Evolutionary conservation across 2,329 filamentous ascomycete species (phyloP), one percentile per base, ranked within the genome.

Genomic region (Fusarium nodosum): DNA sequence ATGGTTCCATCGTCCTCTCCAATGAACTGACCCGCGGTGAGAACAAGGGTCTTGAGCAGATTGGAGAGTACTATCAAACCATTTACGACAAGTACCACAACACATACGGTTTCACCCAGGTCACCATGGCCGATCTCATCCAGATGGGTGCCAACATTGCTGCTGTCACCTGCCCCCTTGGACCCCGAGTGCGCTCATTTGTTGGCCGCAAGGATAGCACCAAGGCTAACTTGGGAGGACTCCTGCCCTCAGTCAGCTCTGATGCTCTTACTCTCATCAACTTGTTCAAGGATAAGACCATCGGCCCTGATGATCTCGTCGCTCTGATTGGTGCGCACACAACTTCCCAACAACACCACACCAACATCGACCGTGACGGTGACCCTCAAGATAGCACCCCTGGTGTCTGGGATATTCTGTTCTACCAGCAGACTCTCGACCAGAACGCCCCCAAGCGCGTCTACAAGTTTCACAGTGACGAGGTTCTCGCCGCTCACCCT

Each of bases 311-410:
- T 39, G 83, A 85, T 13, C 81, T 87, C 3, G 83, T 84, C 5
- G 86, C 86, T 7, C 82, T 88, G 3, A 73, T 88, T 12, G 86
- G 86, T 41, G 86, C 86, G 0, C 86, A 88, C 72, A 83, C 83
- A 3, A 81, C 83, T 6, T 83, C 83, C 5, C 82, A 82, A 68
- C 85, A 87, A 72, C 79, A 80, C 64, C 80, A 81, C 44, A 79
- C 82, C 66, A 80, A 86, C 61, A 47, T 72, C 1, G 60, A 69
- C 7, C 78, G 82, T 41, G 78, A 79, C 5, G 81, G 80, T 18
- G 79, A 81, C 18, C 81, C 85, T 0, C 84, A 87, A 63, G 86
- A 88, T 63, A 82, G 79, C 45, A 86, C 84, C 0, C 83, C 84
- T 0, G 84, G 84, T 18, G 78, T 85, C 2, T 87, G 85, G 85